Percentiles rank a stretch among this genome's conserved stretches.
phyloP scores from a whole-genome alignment of 768 basidiomycete genomes.

The Mycena vulgaris region DNA sequence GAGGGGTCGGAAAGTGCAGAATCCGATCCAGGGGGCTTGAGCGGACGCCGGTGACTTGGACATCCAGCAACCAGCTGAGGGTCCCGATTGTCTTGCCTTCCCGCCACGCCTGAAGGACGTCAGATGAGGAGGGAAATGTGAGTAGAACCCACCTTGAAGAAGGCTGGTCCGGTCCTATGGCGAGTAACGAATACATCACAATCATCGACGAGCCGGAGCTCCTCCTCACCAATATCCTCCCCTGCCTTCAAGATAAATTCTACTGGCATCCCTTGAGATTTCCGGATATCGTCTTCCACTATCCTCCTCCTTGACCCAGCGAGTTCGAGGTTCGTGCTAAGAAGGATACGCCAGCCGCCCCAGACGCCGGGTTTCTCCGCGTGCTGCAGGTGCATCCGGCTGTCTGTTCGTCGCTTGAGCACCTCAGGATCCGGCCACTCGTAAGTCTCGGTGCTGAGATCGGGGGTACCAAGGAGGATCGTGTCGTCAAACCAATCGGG shows the following conservation, averaged over 20 bases:
- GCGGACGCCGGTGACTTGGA: constrained; percentile 73
- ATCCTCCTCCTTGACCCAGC: constrained; percentile 63
- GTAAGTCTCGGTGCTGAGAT: constrained; percentile 69
- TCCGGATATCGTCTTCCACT: constrained; percentile 69
- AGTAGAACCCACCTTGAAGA: constrained; percentile 68
- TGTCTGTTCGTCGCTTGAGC: constrained; percentile 48
- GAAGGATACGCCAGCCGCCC: constrained; percentile 70
- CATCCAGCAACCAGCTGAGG: constrained; percentile 87
- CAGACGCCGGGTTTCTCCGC: constrained; percentile 64
- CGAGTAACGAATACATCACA: constrained; percentile 82
- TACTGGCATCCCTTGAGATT: constrained; percentile 73
- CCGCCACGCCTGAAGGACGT: constrained; percentile 68
- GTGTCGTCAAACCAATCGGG: constrained; percentile 95
- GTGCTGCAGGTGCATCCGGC: constrained; percentile 41
- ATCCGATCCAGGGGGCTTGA: constrained; percentile 80
- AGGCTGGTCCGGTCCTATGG: constrained; percentile 78
- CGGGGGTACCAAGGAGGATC: constrained; percentile 68
- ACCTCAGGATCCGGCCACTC: constrained; percentile 83
- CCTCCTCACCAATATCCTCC: constrained; percentile 55
- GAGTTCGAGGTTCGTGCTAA: constrained; percentile 74
- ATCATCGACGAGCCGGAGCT: constrained; percentile 51
- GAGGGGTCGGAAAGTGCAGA: constrained; percentile 88
- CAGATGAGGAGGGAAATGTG: not conserved
- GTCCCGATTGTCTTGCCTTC: constrained; percentile 79
- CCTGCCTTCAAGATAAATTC: constrained; percentile 40